Percentiles rank a stretch among this genome's conserved stretches.
Conservation (phyloP, 78 protist species). For the Polysphondylium violaceum region DNA sequence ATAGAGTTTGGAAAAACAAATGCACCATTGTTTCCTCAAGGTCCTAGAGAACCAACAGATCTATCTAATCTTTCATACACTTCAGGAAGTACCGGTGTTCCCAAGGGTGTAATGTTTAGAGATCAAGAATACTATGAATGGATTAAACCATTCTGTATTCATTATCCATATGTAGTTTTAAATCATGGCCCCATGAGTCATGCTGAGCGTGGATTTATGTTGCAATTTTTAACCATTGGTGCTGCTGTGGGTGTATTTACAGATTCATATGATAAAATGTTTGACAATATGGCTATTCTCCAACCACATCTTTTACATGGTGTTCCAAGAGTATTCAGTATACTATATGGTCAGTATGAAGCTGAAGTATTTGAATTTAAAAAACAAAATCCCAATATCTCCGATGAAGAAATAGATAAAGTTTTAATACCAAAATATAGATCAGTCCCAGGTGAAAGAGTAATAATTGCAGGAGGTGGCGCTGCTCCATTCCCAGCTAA, state of each 20-base stretch:
- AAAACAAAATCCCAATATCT: background rate
- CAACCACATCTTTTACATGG: background rate
- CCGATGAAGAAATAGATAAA: background rate
- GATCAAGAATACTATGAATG: background rate
- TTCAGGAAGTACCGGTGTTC: conserved; percentile 90
- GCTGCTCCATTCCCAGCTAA: conserved; percentile 39
- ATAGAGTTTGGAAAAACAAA: background rate
- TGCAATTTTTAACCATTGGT: background rate
- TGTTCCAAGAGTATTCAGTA: conserved; percentile 33
- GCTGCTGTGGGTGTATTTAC: conserved; percentile 8
- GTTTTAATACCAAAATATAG: background rate
- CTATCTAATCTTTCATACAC: conserved; percentile 71
- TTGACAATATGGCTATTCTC: background rate
- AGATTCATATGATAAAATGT: conserved; percentile 5
- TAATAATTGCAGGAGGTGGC: background rate
- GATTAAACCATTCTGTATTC: no score
- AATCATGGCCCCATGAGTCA: background rate
- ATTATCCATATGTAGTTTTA: background rate
- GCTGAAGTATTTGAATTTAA: background rate
- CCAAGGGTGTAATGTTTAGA: conserved; percentile 81
- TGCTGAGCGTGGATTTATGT: background rate
- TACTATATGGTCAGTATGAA: conserved; percentile 3
- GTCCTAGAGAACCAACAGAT: conserved; percentile 9
- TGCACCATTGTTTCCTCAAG: background rate
- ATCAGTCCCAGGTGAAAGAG: background rate